Conservation (phyloP, 106 monocot species). For the Iris macrosiphon region DNA sequence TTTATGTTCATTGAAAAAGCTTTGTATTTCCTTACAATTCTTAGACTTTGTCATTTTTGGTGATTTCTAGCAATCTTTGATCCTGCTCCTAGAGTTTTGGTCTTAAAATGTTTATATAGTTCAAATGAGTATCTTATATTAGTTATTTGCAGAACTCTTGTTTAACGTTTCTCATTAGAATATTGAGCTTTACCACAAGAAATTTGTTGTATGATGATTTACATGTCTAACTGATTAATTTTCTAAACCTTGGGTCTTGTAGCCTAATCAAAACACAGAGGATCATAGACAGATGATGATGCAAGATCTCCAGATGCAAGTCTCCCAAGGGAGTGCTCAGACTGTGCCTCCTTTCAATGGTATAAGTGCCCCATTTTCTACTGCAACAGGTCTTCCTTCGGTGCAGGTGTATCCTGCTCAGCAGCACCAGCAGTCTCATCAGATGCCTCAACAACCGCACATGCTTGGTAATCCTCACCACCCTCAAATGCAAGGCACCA, state of each 20-base stretch:
- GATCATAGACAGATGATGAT: conserved; percentile 80
- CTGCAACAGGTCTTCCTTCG: conserved; percentile 26
- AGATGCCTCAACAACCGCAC: conserved; percentile 23
- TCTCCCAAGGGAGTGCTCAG: conserved; percentile 47
- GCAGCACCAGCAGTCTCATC: conserved; percentile 41
- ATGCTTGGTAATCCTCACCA: conserved; percentile 50
- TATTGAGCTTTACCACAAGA: too few species aligned
- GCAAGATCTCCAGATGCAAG: conserved; percentile 75
- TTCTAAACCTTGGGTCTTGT: neutral
- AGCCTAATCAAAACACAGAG: conserved; percentile 63
- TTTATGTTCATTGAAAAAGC: too few species aligned
- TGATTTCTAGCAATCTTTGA: too few species aligned
- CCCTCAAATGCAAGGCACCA: conserved; percentile 43
- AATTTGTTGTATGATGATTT: neutral
- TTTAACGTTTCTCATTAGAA: too few species aligned
- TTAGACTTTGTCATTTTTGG: too few species aligned
- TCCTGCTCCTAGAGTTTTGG: too few species aligned
- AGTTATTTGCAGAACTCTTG: too few species aligned
- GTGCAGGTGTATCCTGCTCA: conserved; percentile 50
- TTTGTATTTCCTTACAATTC: too few species aligned
- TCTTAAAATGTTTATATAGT: too few species aligned
- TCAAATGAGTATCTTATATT: too few species aligned
- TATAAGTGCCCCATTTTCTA: conserved; percentile 36
- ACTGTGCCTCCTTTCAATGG: conserved; percentile 35
- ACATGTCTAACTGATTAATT: neutral